These are phyloP conservation scores for Lolium perenne DNA, from an alignment of 176 grass and related monocot genomes.

Conservation along the genomic window DNA sequence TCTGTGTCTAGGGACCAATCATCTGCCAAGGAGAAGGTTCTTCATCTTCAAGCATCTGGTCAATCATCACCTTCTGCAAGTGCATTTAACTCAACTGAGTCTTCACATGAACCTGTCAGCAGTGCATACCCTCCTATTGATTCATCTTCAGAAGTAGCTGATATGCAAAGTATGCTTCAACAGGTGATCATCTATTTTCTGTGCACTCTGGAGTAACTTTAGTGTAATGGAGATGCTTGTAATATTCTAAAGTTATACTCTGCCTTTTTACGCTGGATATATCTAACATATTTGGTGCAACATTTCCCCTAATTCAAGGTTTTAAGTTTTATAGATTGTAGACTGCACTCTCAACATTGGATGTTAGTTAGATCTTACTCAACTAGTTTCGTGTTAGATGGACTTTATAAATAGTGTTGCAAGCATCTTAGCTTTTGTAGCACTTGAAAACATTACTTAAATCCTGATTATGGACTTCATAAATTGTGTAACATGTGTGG, in stretches of 20 bases:
- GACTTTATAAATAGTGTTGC: conserved; percentile 20
- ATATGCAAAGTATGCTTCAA: conserved; percentile 72
- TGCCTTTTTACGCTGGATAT: background rate
- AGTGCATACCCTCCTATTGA: conserved; percentile 48
- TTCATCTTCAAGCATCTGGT: conserved; percentile 60
- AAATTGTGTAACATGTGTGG: background rate
- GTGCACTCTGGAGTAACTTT: background rate
- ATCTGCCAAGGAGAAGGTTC: conserved; percentile 56
- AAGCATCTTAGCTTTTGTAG: background rate
- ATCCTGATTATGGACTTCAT: background rate
- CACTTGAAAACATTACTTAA: conserved; percentile 14
- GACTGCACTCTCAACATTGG: background rate
- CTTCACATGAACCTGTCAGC: conserved; percentile 60
- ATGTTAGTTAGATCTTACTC: background rate
- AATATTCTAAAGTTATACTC: background rate
- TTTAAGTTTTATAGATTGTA: background rate
- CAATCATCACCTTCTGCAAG: conserved; percentile 57
- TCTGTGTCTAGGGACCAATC: conserved; percentile 50
- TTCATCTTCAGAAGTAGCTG: conserved; percentile 56
- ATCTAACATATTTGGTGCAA: background rate
- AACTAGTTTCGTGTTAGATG: background rate
- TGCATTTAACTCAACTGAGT: conserved; percentile 62
- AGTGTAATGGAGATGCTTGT: background rate
- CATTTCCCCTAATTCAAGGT: conserved; percentile 3
- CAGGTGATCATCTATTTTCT: conserved; percentile 58